Percentiles rank a stretch among this genome's conserved stretches.
Conservation (phyloP, 192 early-diverging fungal species). For the Gonapodya prolifera region DNA sequence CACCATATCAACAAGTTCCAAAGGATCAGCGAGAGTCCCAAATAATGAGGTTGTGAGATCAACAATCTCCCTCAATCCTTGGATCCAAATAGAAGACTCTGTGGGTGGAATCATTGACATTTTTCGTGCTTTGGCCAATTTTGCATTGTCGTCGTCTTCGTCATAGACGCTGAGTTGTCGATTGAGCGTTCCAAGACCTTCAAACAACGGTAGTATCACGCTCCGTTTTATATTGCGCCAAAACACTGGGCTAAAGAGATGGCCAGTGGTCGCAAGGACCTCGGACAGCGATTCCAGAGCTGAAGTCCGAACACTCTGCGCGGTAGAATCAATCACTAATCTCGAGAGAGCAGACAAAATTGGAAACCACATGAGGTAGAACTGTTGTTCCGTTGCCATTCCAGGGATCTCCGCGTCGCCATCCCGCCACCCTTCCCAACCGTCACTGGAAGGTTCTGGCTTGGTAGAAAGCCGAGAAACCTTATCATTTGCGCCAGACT, state of each 20-base stretch:
- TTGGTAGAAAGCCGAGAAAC: neutral
- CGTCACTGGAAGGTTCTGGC: neutral
- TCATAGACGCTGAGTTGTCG: neutral
- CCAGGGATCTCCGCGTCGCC: neutral
- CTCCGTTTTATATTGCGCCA: slow-evolving; percentile 2
- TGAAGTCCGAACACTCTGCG: neutral
- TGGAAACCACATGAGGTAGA: slow-evolving; percentile 6
- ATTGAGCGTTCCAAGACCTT: neutral
- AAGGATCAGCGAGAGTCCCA: neutral
- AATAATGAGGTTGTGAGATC: neutral
- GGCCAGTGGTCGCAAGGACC: neutral
- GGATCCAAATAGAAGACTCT: neutral
- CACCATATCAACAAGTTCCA: neutral
- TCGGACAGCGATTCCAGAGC: neutral
- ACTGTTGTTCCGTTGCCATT: neutral
- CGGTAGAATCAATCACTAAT: neutral
- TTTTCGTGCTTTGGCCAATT: neutral
- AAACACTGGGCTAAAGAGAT: neutral
- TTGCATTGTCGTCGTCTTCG: neutral
- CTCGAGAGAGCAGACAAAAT: slow-evolving; percentile 1
- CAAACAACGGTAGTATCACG: neutral
- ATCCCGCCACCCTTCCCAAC: neutral
- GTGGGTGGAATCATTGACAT: neutral
- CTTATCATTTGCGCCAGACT: neutral
- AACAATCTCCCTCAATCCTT: neutral